These are phyloP conservation scores for Lentinula sp. DNA, from an alignment of 768 basidiomycete species.

Conservation along the genomic window DNA sequence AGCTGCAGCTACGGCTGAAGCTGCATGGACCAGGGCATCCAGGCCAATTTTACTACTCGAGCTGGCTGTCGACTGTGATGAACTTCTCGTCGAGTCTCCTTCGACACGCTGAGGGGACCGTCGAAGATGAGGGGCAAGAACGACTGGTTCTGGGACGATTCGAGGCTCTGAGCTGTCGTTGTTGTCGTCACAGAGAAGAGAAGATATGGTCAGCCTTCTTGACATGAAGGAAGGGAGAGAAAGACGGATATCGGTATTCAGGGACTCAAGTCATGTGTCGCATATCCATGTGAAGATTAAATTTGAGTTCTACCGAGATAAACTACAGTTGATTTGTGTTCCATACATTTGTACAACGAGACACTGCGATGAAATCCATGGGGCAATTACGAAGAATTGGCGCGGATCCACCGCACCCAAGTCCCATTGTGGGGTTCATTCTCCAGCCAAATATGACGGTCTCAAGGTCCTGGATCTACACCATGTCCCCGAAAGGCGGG, in stretches of 20 bases:
- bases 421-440: conserved; percentile 60
- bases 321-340: background rate
- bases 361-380: conserved; percentile 81
- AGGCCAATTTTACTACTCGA: conserved; percentile 27
- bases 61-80: conserved; percentile 1
- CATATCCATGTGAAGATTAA: conserved; percentile 2
- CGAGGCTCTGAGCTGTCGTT: conserved; percentile 10
- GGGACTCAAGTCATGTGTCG: background rate
- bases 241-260: background rate
- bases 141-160: conserved; percentile 18
- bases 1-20: conserved; percentile 30
- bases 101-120: conserved; percentile 6
- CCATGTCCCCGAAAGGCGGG: conserved; percentile 61
- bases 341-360: conserved; percentile 67
- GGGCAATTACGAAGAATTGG: conserved; percentile 58
- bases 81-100: background rate
- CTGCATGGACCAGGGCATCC: conserved; percentile 64
- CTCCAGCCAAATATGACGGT: conserved; percentile 83
- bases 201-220: conserved; percentile 70
- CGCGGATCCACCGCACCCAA: conserved; percentile 76
- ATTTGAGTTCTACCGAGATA: background rate
- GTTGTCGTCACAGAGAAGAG: conserved; percentile 59
- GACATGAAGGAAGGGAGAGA: conserved; percentile 24
- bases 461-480: conserved; percentile 81
- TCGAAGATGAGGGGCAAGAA: conserved; percentile 27